Percentiles rank a stretch among this genome's conserved stretches.
These are phyloP conservation scores for Saururus chinensis DNA, from an alignment of 164 flowering plant genomes.

Conservation along the genomic window DNA sequence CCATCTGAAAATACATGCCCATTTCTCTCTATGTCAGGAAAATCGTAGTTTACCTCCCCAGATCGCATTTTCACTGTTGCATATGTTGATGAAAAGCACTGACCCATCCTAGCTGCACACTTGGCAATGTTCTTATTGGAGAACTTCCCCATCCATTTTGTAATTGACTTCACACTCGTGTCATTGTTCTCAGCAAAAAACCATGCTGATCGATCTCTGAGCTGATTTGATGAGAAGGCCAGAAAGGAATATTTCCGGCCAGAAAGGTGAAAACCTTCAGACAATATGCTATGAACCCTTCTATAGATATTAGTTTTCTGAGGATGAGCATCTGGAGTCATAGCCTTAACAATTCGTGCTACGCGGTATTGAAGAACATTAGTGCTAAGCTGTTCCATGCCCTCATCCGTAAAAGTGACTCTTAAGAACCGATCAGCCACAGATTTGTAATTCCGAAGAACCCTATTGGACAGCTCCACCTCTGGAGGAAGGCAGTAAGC, in stretches of 20 bases:
- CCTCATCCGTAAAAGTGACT: conserved; percentile 97
- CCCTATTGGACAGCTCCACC: conserved; percentile 89
- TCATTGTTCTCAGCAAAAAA: conserved; percentile 67
- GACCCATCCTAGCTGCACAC: conserved; percentile 97
- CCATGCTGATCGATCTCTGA: conserved; percentile 93
- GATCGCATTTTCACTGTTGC: conserved; percentile 72
- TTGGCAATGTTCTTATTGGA: conserved; percentile 54
- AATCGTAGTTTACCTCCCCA: conserved; percentile 28
- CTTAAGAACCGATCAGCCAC: conserved; percentile 70
- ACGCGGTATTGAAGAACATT: conserved; percentile 40
- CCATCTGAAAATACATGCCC: conserved; percentile 84
- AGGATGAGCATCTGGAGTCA: conserved; percentile 28
- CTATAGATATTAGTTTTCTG: conserved; percentile 58
- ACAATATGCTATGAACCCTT: conserved; percentile 46
- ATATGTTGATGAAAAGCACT: conserved; percentile 92
- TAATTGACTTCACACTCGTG: conserved; percentile 25
- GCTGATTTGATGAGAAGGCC: conserved; percentile 86
- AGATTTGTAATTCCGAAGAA: conserved; percentile 54
- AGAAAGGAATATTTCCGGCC: conserved; percentile 74
- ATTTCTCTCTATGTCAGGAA: conserved; percentile 68
- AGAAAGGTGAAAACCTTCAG: conserved; percentile 64
- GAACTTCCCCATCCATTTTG: conserved; percentile 85
- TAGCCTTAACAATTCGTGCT: conserved; percentile 56
- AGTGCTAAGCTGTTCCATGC: conserved; percentile 49
- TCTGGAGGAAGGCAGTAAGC: conserved; percentile 91